Evolutionary conservation across 169 alveolate genomes (phyloP).

Genomic region (Cryptosporidium viatorum): DNA sequence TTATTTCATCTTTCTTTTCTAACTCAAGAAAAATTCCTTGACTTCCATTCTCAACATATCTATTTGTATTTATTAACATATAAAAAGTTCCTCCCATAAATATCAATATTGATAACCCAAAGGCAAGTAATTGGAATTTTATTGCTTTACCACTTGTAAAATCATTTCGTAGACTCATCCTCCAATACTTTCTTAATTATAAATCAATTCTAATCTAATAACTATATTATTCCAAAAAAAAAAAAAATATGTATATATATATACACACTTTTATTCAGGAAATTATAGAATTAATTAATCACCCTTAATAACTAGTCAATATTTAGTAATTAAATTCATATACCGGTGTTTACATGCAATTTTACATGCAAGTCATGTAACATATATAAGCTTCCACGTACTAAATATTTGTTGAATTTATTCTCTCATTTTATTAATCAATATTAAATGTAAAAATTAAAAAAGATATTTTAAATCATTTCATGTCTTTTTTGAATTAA

Average conservation of each 20-base stretch:
- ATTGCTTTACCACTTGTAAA: neutral
- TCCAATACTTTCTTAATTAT: neutral
- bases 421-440: too few species aligned
- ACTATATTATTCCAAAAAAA: neutral
- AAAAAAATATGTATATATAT: neutral
- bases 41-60: neutral
- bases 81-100: conserved; percentile 28
- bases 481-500: conserved; percentile 1
- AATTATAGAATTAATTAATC: conserved; percentile 34
- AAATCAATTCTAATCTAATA: neutral
- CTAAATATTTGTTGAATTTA: neutral
- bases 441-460: neutral
- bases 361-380: conserved; percentile 59
- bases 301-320: conserved; percentile 25
- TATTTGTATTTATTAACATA: conserved; percentile 16
- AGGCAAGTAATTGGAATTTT: conserved; percentile 9
- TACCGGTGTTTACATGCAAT: conserved; percentile 45
- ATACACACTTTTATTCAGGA: neutral
- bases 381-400: conserved; percentile 28
- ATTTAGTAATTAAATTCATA: neutral
- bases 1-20: neutral
- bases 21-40: neutral
- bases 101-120: conserved; percentile 12
- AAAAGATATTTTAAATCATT: neutral
- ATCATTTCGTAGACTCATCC: neutral